phyloP scores from a whole-genome alignment of 768 basidiomycete species.

The Stropharia rugosoannulata region DNA sequence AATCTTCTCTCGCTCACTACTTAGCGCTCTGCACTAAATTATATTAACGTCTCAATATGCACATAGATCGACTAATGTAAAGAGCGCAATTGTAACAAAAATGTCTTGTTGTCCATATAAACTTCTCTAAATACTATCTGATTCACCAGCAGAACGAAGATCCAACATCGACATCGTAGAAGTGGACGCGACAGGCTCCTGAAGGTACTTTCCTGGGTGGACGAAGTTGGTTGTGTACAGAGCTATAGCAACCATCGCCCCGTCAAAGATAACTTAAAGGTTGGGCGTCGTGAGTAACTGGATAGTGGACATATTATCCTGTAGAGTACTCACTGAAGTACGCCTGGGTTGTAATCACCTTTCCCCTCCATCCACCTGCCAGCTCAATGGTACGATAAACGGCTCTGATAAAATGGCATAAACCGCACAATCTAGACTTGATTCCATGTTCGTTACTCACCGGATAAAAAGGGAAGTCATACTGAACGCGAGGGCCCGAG shows the following conservation, averaged over 20 bases:
- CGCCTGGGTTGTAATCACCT: conserved; percentile 44
- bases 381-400: conserved; percentile 53
- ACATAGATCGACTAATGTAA: no score
- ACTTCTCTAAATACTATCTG: not conserved
- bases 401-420: conserved; percentile 24
- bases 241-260: conserved; percentile 44
- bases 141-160: not conserved
- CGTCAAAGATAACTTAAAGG: conserved; percentile 44
- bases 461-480: conserved; percentile 51
- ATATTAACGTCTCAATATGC: no score
- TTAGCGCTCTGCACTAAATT: no score
- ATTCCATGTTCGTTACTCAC: conserved; percentile 29
- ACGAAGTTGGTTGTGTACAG: conserved; percentile 44
- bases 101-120: not conserved
- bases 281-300: not conserved
- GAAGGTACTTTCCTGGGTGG: conserved; percentile 35
- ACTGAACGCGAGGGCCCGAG: conserved; percentile 31
- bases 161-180: not conserved
- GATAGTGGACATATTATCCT: not conserved
- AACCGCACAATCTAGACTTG: not conserved
- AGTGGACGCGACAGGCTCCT: not conserved
- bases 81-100: not conserved
- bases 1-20: no score
- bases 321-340: conserved; percentile 41
- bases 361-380: conserved; percentile 48